These are phyloP conservation scores for Colletotrichum graminicola DNA, from an alignment of 2,329 filamentous ascomycete species.

Conservation along the genomic window DNA sequence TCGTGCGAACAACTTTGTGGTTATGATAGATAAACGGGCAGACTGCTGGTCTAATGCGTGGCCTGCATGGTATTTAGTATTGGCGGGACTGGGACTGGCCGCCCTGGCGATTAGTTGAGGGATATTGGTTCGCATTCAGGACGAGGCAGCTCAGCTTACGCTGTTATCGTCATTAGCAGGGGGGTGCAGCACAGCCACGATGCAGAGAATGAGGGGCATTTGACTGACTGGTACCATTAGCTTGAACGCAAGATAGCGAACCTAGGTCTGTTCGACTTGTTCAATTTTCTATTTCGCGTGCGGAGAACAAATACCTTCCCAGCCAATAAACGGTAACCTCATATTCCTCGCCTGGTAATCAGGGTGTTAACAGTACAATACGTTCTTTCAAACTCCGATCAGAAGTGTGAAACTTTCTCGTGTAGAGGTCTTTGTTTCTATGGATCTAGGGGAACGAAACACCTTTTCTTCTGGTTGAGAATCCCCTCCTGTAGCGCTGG, in stretches of 20 bases:
- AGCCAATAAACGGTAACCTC: neutral
- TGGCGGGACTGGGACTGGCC: neutral
- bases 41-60: neutral
- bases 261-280: neutral
- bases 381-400: too few relatives aligned
- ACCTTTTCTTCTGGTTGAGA: neutral
- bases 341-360: neutral
- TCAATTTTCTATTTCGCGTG: neutral
- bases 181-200: conserved; percentile 7
- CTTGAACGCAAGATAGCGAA: neutral
- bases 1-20: neutral
- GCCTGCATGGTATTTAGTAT: conserved; percentile 20
- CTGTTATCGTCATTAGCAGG: neutral
- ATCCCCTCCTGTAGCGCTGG: neutral
- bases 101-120: neutral
- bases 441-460: neutral
- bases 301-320: neutral
- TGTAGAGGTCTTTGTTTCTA: neutral
- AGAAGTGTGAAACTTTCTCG: neutral
- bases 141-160: conserved; percentile 1
- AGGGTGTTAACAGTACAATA: too few relatives aligned
- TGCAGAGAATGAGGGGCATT: conserved; percentile 10
- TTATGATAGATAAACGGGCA: too few relatives aligned
- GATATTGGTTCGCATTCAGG: neutral
- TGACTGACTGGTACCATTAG: neutral